phyloP scores from a whole-genome alignment of 306 rosid genomes.

The Gynostemma pentaphyllum region DNA sequence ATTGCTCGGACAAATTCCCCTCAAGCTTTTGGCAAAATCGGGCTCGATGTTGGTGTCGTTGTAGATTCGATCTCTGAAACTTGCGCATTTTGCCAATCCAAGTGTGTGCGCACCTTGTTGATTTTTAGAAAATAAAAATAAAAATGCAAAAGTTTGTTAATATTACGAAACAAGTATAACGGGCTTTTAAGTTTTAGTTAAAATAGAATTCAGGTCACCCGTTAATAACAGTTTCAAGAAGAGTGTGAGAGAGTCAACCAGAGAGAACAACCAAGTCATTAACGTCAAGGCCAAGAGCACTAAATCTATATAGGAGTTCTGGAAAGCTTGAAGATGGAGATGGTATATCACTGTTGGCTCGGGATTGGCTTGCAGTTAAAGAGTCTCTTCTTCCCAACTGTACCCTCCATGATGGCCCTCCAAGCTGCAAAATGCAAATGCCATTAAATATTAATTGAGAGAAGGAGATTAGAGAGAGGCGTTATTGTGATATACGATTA shows the following conservation, averaged over 20 bases:
- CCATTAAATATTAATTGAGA: no score
- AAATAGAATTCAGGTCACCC: no score
- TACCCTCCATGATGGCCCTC: constrained; percentile 73
- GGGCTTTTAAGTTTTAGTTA: no score
- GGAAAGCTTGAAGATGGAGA: constrained; percentile 48
- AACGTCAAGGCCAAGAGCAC: constrained; percentile 56
- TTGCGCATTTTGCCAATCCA: constrained; percentile 75
- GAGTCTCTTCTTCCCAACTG: constrained; percentile 87
- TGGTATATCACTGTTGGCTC: constrained; percentile 65
- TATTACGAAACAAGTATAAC: no score
- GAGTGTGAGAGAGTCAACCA: constrained; percentile 24
- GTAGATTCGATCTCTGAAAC: constrained; percentile 46
- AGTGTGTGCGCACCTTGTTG: constrained; percentile 79
- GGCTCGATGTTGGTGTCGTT: constrained; percentile 47
- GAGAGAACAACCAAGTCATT: constrained; percentile 68
- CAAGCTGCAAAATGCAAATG: constrained; percentile 64
- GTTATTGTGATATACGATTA: no score
- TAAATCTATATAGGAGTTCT: constrained; percentile 47
- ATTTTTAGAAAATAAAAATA: no score
- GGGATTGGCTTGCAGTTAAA: constrained; percentile 45
- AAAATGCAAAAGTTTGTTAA: no score
- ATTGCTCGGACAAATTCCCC: constrained; percentile 48
- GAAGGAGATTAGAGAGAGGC: no score
- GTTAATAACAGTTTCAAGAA: no score
- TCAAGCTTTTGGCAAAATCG: constrained; percentile 31